Evolutionary conservation across 225 moss, liverwort and hornwort genomes (phyloP).

Genomic region (Bryum argenteum): DNA sequence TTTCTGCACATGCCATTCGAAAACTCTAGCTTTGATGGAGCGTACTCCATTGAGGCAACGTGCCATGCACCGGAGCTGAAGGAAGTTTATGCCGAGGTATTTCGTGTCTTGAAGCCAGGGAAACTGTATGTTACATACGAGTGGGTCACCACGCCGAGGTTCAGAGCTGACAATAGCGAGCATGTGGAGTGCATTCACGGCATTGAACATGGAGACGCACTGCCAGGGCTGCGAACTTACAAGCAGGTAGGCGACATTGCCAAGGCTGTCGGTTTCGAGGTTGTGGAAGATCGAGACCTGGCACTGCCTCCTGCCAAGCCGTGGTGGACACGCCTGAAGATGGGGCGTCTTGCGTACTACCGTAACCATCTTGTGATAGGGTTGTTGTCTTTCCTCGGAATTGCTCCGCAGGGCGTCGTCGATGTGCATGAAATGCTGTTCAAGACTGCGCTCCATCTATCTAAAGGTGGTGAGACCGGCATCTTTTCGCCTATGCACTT

Average conservation of each 20-base stretch:
- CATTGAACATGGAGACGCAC: constrained; percentile 85
- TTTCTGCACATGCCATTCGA: constrained; percentile 82
- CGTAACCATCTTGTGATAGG: constrained; percentile 88
- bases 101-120: constrained; percentile 78
- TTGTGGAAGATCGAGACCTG: constrained; percentile 73
- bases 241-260: constrained; percentile 72
- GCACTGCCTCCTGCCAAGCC: constrained; percentile 80
- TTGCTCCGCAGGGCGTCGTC: constrained; percentile 85
- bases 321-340: constrained; percentile 87
- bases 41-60: constrained; percentile 82
- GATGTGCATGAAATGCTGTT: constrained; percentile 94
- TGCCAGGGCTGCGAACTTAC: constrained; percentile 71
- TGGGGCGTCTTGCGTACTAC: constrained; percentile 81
- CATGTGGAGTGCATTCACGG: constrained; percentile 82
- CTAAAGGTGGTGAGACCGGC: constrained; percentile 77
- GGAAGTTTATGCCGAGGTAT: constrained; percentile 80
- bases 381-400: constrained; percentile 71
- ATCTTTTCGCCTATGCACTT: constrained; percentile 90
- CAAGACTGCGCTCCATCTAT: constrained; percentile 76
- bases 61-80: constrained; percentile 81
- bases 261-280: constrained; percentile 74
- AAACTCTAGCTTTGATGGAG: constrained; percentile 72
- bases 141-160: constrained; percentile 86
- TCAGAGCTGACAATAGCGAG: constrained; percentile 47
- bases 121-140: constrained; percentile 82